Conservation (phyloP, 2,329 filamentous ascomycete species). For the Penicillium sclerotiorum region DNA sequence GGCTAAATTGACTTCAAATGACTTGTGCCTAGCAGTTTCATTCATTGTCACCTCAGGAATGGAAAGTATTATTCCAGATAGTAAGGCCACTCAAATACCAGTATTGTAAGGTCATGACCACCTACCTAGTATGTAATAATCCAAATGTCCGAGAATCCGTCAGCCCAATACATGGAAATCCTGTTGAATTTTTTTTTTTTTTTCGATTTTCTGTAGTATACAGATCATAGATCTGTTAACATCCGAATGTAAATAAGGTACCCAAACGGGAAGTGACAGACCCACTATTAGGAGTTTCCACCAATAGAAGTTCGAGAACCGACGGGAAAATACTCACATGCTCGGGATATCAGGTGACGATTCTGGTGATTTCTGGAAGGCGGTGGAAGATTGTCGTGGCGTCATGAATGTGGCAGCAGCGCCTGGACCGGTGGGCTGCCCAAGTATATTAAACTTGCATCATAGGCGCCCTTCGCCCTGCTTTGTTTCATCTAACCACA, state of each 20-base stretch:
- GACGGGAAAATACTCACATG: neutral
- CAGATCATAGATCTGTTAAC: neutral
- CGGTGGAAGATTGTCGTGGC: constrained; percentile 36
- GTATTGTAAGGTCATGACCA: no score
- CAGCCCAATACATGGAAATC: neutral
- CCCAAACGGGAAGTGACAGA: neutral
- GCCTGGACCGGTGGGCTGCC: constrained; percentile 17
- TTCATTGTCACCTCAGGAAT: no score
- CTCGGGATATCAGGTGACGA: constrained; percentile 3
- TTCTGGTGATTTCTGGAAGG: constrained; percentile 37
- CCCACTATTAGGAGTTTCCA: neutral
- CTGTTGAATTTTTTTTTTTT: neutral
- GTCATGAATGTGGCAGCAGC: constrained; percentile 27
- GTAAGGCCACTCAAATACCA: no score
- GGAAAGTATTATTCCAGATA: no score
- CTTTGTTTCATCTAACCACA: neutral
- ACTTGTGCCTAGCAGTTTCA: no score
- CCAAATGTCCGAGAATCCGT: no score
- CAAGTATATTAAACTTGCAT: constrained; percentile 26
- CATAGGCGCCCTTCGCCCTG: constrained; percentile 1
- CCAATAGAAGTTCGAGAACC: neutral
- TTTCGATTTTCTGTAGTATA: neutral
- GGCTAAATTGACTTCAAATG: no score
- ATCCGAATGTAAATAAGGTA: neutral
- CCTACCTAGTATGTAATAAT: no score